These are phyloP conservation scores for Candida adriatica DNA, from an alignment of 805 yeast species.

Conservation along the genomic window DNA sequence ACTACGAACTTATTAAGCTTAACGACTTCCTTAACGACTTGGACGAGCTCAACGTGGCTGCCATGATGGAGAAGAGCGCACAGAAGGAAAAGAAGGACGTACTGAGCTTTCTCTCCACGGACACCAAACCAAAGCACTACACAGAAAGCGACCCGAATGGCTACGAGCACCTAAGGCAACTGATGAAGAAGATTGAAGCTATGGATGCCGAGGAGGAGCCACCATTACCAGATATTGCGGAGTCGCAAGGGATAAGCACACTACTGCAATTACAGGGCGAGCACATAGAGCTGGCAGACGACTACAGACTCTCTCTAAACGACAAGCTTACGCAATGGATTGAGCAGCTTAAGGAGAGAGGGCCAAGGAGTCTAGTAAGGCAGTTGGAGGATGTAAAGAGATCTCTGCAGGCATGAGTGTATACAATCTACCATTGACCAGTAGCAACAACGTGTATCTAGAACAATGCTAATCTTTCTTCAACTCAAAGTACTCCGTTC, in stretches of 20 bases:
- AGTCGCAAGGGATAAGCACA: constrained; percentile 2
- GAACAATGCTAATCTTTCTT: constrained; percentile 87
- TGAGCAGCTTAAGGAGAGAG: constrained; percentile 1
- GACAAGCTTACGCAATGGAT: constrained; percentile 10
- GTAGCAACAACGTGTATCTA: no score
- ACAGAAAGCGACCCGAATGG: no score
- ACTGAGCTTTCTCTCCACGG: constrained; percentile 9
- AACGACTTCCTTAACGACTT: constrained; percentile 45
- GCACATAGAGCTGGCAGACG: constrained; percentile 2
- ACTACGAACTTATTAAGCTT: constrained; percentile 64
- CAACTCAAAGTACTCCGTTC: constrained; percentile 74
- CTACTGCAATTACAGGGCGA: no score
- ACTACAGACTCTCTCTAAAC: constrained; percentile 2
- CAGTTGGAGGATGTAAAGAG: constrained; percentile 13
- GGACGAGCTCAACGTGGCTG: constrained; percentile 19
- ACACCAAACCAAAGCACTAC: no score
- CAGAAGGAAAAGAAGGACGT: constrained; percentile 7
- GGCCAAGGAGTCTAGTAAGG: constrained; percentile 5
- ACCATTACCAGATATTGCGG: background rate
- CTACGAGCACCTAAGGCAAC: constrained; percentile 8
- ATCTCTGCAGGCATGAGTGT: constrained; percentile 2
- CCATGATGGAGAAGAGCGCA: constrained; percentile 1
- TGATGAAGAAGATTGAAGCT: constrained; percentile 20
- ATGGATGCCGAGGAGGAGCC: constrained; percentile 6
- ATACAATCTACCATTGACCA: no score